phyloP scores from a whole-genome alignment of 768 basidiomycete genomes.

The Jaapia argillacea region DNA sequence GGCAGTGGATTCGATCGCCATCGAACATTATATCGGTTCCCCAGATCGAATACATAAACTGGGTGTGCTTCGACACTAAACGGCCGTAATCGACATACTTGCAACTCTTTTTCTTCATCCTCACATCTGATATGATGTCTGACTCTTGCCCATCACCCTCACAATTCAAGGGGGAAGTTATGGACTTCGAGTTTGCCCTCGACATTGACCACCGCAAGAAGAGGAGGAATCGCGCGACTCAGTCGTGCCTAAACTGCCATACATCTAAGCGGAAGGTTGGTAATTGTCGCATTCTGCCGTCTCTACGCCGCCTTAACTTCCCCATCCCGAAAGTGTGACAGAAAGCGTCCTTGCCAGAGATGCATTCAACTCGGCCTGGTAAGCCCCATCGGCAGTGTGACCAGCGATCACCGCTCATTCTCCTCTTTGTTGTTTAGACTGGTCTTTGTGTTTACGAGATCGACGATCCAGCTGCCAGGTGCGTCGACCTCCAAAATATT shows the following conservation, averaged over 20 bases:
- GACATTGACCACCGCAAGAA: conserved; percentile 75
- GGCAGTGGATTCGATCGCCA: neutral
- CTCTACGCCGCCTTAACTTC: neutral
- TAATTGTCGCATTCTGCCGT: conserved; percentile 1
- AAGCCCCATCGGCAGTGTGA: conserved; percentile 11
- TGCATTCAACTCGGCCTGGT: conserved; percentile 88
- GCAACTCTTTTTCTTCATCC: neutral
- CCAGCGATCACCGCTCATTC: too few species aligned
- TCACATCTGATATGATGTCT: conserved; percentile 17
- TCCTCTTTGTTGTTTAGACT: conserved; percentile 43
- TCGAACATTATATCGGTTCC: neutral
- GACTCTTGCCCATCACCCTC: conserved; percentile 39
- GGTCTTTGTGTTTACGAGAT: conserved; percentile 94
- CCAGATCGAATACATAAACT: neutral
- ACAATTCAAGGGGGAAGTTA: conserved; percentile 67
- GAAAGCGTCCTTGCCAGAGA: conserved; percentile 83
- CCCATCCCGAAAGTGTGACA: conserved; percentile 74
- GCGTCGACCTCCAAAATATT: neutral
- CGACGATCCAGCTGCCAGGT: conserved; percentile 80
- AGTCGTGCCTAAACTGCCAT: conserved; percentile 83
- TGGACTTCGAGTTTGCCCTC: conserved; percentile 67
- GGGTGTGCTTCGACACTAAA: neutral
- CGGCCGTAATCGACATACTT: neutral
- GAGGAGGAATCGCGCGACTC: conserved; percentile 85
- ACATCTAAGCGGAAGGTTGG: conserved; percentile 87